Base-by-base conservation (phyloP, 2,329 filamentous ascomycete genomes). In the Cordyceps javanica region DNA sequence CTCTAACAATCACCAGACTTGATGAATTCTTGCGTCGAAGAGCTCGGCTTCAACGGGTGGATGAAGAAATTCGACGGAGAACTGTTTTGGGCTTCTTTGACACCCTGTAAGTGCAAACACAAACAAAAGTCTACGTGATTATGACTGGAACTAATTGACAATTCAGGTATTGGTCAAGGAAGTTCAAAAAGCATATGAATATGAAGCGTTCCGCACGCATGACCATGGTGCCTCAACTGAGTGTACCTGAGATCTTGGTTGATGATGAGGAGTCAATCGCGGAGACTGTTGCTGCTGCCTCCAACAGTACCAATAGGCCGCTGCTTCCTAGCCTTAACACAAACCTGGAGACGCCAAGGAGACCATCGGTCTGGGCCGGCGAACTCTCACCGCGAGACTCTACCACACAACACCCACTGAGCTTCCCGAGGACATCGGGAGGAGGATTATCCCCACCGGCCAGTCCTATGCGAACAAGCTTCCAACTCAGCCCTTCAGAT, bases 1-100 rank as follows among this genome's bases (percentile, higher is more conserved):
- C 14, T 53, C 66, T 72, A 67, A 77, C 67, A 59, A 57, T 41
- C 14, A 45, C 55, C 25, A 91, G 90, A 61, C 82, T 99, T 2
- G 94, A 99, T 67, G 94, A 99, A 69, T 99, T 96, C 71, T 74
- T 99, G 58, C 88, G 93, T 59, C 90, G 95, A 38, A 87, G 93
- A 61, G 91, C 92, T 32, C 85, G 93, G 55, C 79, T 99, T 49
- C 93, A 97, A 70, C 88, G 93, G 60, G 93, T 99, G 1, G 91
- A 99, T 66, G 93, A 99, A 72, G 91, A 94, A 64, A 91, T 97
- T 44, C 88, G 91, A 59, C 86, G 95, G 59, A 89, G 93, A 62
- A 86, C 92, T 28, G 94, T 99, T 10, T 82, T 94, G 44, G 91
- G 92, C 41, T 99, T 99, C 76, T 97, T 99, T 72, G 90, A 97